These are phyloP conservation scores for Neurospora discreta DNA, from an alignment of 495 filamentous ascomycete genomes.

Conservation along the genomic window DNA sequence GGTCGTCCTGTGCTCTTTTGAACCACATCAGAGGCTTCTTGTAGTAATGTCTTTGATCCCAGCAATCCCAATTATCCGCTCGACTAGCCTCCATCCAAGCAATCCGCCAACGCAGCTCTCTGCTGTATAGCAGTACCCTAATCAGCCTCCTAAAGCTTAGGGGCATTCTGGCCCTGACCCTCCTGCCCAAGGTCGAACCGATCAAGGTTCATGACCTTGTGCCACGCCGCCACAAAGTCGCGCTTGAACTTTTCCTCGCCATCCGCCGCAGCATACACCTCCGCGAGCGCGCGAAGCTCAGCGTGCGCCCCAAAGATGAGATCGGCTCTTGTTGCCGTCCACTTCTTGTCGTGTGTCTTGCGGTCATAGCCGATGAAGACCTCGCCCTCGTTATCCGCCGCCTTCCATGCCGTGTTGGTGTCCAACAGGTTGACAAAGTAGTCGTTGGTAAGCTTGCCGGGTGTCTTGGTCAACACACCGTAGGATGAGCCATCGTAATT, in stretches of 20 bases:
- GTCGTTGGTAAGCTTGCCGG: slow-evolving; percentile 60
- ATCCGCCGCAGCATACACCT: slow-evolving; percentile 50
- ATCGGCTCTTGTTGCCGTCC: slow-evolving; percentile 56
- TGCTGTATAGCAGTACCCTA: not conserved
- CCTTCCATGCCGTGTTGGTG: slow-evolving; percentile 51
- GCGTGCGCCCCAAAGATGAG: slow-evolving; percentile 60
- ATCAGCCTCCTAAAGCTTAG: not conserved
- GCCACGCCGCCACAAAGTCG: slow-evolving; percentile 60
- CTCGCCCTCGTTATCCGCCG: slow-evolving; percentile 34
- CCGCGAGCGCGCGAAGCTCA: slow-evolving; percentile 56
- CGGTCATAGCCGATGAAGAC: slow-evolving; percentile 52
- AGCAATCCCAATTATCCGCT: not conserved
- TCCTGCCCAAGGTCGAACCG: slow-evolving; percentile 43
- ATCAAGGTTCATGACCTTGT: slow-evolving; percentile 62
- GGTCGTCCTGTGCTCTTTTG: not conserved
- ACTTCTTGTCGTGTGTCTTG: slow-evolving; percentile 55
- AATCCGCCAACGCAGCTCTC: not conserved
- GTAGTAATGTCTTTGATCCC: not conserved
- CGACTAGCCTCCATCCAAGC: not conserved
- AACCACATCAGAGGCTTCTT: not conserved
- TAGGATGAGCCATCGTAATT: slow-evolving; percentile 54
- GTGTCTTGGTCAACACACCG: slow-evolving; percentile 52
- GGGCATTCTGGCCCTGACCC: not conserved
- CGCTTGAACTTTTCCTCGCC: slow-evolving; percentile 50
- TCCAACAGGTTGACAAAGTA: slow-evolving; percentile 69